Evolutionary conservation across 2,329 filamentous ascomycete genomes (phyloP).

Genomic region (Fusarium tricinctum): DNA sequence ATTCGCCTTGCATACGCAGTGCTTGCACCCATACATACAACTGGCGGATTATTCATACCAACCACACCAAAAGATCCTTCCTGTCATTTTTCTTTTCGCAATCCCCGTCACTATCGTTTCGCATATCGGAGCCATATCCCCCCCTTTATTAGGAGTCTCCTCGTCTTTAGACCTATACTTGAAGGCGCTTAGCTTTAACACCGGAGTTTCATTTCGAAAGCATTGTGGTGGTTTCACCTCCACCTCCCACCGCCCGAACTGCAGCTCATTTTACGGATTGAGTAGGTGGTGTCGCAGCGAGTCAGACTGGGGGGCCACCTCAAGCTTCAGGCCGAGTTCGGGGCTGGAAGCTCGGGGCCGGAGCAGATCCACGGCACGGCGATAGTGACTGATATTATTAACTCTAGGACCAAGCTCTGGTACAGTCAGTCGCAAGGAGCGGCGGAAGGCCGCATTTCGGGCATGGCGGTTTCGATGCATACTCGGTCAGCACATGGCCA

Average conservation of each 20-base stretch:
- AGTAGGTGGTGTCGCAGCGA: slow-evolving; percentile 41
- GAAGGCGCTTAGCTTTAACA: slow-evolving; percentile 43
- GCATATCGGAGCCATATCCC: slow-evolving; percentile 9
- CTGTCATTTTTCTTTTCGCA: slow-evolving; percentile 3
- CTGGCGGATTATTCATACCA: slow-evolving; percentile 22
- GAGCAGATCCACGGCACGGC: slow-evolving; percentile 36
- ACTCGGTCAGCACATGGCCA: slow-evolving; percentile 25
- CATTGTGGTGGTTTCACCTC: slow-evolving; percentile 35
- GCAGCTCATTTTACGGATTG: slow-evolving; percentile 38
- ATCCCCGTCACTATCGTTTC: slow-evolving; percentile 24
- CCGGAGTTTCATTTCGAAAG: slow-evolving; percentile 35
- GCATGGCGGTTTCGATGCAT: slow-evolving; percentile 17
- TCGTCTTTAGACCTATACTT: slow-evolving; percentile 19
- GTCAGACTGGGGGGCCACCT: slow-evolving; percentile 43
- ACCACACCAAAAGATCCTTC: slow-evolving; percentile 27
- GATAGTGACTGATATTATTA: slow-evolving; percentile 29
- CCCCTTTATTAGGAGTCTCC: slow-evolving; percentile 21
- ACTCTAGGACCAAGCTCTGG: slow-evolving; percentile 22
- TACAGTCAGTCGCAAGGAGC: slow-evolving; percentile 15
- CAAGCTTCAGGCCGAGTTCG: slow-evolving; percentile 47
- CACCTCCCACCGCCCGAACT: slow-evolving; percentile 6
- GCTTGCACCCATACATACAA: slow-evolving; percentile 18
- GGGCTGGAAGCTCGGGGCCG: slow-evolving; percentile 44
- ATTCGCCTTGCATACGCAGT: slow-evolving; percentile 41
- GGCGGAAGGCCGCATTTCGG: slow-evolving; percentile 27